Evolutionary conservation across 2,329 filamentous ascomycete species (phyloP).

Genomic region (Didymosphaeria variabile): DNA sequence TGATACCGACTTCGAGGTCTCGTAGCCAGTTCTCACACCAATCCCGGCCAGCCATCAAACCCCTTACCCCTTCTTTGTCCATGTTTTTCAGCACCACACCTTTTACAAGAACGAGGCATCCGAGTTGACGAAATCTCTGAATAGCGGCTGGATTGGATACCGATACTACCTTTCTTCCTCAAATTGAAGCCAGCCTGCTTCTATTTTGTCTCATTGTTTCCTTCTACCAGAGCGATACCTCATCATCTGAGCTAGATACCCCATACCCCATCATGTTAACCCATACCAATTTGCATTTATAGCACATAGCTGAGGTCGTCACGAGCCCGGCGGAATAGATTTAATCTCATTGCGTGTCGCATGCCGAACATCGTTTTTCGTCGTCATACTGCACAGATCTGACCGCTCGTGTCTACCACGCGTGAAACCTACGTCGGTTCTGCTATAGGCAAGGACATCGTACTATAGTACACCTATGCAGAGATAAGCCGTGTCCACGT

Average conservation of each 20-base stretch:
- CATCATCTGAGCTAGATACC: not conserved
- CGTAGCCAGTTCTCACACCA: slow-evolving; percentile 21
- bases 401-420: no score
- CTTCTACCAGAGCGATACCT: slow-evolving; percentile 22
- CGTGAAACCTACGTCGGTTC: not conserved
- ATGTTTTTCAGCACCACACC: slow-evolving; percentile 29
- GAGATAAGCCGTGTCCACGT: not conserved
- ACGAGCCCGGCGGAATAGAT: slow-evolving; percentile 13
- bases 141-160: slow-evolving; percentile 14
- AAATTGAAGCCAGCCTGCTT: not conserved
- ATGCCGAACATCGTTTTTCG: not conserved
- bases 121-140: slow-evolving; percentile 26
- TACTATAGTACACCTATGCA: not conserved
- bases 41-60: not conserved
- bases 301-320: slow-evolving; percentile 12
- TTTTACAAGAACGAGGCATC: slow-evolving; percentile 30
- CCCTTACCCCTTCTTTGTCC: slow-evolving; percentile 32
- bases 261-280: slow-evolving; percentile 18
- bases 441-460: not conserved
- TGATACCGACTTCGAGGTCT: slow-evolving; percentile 44
- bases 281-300: slow-evolving; percentile 19
- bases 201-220: slow-evolving; percentile 7
- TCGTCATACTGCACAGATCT: not conserved
- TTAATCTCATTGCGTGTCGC: slow-evolving; percentile 13
- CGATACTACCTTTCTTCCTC: slow-evolving; percentile 1